A percentile compares a stretch with the other conserved stretches of the same genome.
phyloP scores from a whole-genome alignment of 306 rosid genomes.

The Glycine latifolia region DNA sequence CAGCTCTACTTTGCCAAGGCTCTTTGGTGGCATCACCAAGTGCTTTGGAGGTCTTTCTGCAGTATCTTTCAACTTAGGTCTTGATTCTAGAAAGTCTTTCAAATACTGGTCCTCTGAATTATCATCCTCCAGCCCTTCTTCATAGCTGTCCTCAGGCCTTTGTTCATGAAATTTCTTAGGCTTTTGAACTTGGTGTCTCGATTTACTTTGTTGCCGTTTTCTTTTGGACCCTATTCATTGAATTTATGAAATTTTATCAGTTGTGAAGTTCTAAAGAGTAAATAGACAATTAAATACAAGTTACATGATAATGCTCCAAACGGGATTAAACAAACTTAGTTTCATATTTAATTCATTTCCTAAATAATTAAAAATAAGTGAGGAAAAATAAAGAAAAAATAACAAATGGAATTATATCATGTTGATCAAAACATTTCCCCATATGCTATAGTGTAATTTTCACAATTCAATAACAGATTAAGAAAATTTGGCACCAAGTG shows the following conservation, averaged over 20 bases:
- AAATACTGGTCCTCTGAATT: constrained; percentile 44
- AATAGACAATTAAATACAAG: constrained; percentile 22
- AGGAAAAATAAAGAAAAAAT: background rate
- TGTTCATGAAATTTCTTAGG: constrained; percentile 36
- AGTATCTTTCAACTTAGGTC: constrained; percentile 36
- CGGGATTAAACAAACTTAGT: background rate
- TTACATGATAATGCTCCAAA: background rate
- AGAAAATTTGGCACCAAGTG: background rate
- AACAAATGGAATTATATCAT: background rate
- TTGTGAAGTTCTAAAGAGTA: constrained; percentile 5
- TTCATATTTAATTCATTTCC: background rate
- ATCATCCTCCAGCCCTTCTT: constrained; percentile 37
- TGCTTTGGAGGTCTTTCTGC: constrained; percentile 42
- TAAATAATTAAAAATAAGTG: background rate
- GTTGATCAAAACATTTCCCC: background rate
- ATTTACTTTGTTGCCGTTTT: constrained; percentile 42
- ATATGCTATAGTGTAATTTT: background rate
- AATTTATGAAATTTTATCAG: constrained; percentile 30
- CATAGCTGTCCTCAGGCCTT: constrained; percentile 20
- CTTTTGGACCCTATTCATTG: constrained; percentile 50
- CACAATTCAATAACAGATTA: constrained; percentile 8
- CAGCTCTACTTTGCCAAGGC: constrained; percentile 43
- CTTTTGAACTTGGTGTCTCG: constrained; percentile 27
- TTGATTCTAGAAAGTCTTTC: constrained; percentile 50
- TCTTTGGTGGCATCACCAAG: constrained; percentile 35